Conservation (phyloP, 106 monocot genomes). For the Platanthera guangdongensis region DNA sequence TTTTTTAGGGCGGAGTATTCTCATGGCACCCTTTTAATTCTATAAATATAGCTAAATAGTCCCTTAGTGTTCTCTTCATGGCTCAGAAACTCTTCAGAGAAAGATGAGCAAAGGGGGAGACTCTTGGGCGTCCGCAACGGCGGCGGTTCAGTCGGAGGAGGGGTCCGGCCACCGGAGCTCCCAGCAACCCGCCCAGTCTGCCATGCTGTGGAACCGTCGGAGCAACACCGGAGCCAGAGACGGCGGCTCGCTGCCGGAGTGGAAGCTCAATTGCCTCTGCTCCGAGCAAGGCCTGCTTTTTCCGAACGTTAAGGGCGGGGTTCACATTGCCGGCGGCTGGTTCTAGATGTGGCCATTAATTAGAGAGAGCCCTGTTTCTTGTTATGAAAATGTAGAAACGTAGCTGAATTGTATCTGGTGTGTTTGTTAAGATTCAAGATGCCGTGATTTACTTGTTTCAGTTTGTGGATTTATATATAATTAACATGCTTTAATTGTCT, state of each 20-base stretch:
- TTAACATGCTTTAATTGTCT: not conserved
- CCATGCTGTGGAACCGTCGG: constrained; percentile 2
- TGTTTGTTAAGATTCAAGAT: not conserved
- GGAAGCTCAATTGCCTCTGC: constrained; percentile 41
- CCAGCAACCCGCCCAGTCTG: not conserved
- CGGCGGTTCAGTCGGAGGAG: not conserved
- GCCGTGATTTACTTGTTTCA: not conserved
- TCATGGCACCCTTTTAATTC: too few species aligned
- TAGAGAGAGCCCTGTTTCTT: not conserved
- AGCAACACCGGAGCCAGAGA: not conserved
- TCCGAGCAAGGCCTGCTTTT: constrained; percentile 13
- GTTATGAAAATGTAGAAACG: not conserved
- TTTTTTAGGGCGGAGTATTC: too few species aligned
- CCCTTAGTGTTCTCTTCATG: not conserved
- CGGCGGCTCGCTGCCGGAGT: constrained; percentile 27
- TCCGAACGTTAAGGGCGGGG: constrained; percentile 14
- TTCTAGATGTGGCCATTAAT: not conserved
- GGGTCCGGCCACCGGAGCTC: not conserved
- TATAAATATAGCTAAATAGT: too few species aligned
- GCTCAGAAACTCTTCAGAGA: not conserved
- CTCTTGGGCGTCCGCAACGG: not conserved
- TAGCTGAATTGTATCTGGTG: not conserved
- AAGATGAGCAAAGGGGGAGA: not conserved
- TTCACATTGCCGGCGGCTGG: constrained; percentile 8
- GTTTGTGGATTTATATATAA: not conserved